These are phyloP conservation scores for Xylaria castorea DNA, from an alignment of 495 filamentous ascomycete species.

Conservation along the genomic window DNA sequence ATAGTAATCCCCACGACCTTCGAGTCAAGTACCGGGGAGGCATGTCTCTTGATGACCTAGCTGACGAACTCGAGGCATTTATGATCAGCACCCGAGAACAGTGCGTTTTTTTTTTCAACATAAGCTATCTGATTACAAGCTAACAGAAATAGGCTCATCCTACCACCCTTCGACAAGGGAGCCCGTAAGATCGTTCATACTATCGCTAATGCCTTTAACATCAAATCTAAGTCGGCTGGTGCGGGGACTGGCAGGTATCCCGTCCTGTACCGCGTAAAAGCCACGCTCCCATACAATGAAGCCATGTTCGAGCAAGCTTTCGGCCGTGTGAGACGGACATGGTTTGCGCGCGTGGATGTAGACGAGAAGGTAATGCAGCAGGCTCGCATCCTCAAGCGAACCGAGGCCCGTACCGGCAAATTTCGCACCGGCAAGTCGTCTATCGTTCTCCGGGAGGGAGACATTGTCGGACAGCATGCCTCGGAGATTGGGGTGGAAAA, in stretches of 20 bases:
- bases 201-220: constrained; percentile 68
- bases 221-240: constrained; percentile 88
- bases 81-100: constrained; percentile 66
- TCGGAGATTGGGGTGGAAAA: constrained; percentile 86
- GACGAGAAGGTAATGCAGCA: constrained; percentile 45
- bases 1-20: constrained; percentile 66
- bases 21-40: constrained; percentile 75
- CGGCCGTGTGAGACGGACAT: constrained; percentile 49
- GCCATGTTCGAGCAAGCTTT: constrained; percentile 51
- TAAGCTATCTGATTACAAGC: constrained; percentile 14
- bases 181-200: constrained; percentile 80
- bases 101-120: constrained; percentile 51
- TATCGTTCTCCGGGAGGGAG: constrained; percentile 79
- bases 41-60: constrained; percentile 73
- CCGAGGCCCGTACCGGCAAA: constrained; percentile 31
- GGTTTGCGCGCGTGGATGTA: constrained; percentile 55
- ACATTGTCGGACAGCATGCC: constrained; percentile 83
- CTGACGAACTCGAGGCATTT: constrained; percentile 74
- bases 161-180: constrained; percentile 84
- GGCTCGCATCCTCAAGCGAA: constrained; percentile 31
- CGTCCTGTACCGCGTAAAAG: constrained; percentile 73
- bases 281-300: constrained; percentile 62
- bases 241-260: constrained; percentile 74
- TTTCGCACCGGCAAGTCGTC: constrained; percentile 43
- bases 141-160: constrained; percentile 62